Percentiles rank a stretch among this genome's conserved stretches.
These are phyloP conservation scores for Saitozyma podzolica DNA, from an alignment of 768 basidiomycete species.

Conservation along the genomic window DNA sequence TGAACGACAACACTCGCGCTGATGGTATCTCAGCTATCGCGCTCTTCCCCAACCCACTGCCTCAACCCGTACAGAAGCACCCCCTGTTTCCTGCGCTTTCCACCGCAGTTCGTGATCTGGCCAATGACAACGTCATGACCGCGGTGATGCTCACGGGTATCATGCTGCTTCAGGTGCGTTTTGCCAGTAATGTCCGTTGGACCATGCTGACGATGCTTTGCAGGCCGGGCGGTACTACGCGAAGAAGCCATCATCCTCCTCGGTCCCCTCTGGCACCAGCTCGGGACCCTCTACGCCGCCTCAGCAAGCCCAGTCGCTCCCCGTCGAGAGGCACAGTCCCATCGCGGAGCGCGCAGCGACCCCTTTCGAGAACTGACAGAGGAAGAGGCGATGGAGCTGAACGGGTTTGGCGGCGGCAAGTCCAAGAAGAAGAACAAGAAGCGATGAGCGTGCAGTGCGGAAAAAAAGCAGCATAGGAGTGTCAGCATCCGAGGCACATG, in stretches of 20 bases:
- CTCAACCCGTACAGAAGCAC: constrained; percentile 13
- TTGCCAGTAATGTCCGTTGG: not conserved
- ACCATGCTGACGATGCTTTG: not conserved
- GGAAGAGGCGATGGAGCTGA: constrained; percentile 38
- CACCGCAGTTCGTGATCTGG: constrained; percentile 45
- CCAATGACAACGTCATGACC: constrained; percentile 49
- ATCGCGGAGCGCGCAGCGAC: constrained; percentile 28
- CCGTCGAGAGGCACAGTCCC: constrained; percentile 8
- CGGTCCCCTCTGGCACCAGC: constrained; percentile 8
- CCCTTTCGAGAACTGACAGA: constrained; percentile 45
- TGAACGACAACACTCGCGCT: not conserved
- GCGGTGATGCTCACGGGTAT: constrained; percentile 53
- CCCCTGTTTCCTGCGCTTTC: constrained; percentile 34
- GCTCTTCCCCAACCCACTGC: constrained; percentile 36
- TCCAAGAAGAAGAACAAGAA: constrained; percentile 3
- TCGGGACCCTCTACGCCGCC: constrained; percentile 7
- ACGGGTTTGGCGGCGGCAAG: not conserved
- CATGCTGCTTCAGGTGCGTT: constrained; percentile 48
- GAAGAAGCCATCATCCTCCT: constrained; percentile 26
- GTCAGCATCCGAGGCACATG: not conserved
- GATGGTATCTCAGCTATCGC: constrained; percentile 29
- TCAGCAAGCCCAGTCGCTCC: constrained; percentile 1
- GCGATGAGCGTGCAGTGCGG: not conserved
- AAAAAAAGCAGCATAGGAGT: not conserved
- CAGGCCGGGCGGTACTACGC: constrained; percentile 50